Evolutionary conservation across 805 yeast species (phyloP), one percentile per base, ranked within the genome.

Genomic region (Wickerhamiella cacticola): DNA sequence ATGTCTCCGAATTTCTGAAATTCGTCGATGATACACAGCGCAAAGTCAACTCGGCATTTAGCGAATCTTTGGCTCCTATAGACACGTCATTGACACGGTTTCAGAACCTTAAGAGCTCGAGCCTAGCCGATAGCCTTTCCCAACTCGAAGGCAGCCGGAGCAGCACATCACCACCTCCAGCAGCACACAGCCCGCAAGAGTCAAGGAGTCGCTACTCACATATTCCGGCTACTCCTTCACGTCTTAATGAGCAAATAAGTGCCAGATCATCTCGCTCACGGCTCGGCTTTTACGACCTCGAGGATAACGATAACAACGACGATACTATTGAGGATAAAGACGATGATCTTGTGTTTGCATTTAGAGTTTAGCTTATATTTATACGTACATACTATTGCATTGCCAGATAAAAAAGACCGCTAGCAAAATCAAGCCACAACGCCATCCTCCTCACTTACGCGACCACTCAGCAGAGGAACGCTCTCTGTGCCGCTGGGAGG

Each of bases 1-100:
- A 61, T 21, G 68, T 83, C 16, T 71, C 80, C 50, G 83, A 80
- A 45, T 83, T 83, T 66, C 81, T 83, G 41, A 70, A 74, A 53
- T 68, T 81, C 71, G 74, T 83, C 39, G 92, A 83, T 38, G 57
- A 57, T 21, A 41, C 61, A 10, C 53, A 48, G 52, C 49, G 40
- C 45, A 48, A 25, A 33, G 54, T 52, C 45, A 35, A 48, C 16
- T 52, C 52, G 2, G 53, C 52, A 6, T 50, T 55, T 18, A 48
- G 49, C 33, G 53, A 51, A 10, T 43, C 46, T n/a, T 31, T 21
- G 21, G n/a, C 48, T 16, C 46, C 50, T 29, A 48, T 47, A 28
- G 60, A 49, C 22, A 51, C 59, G 40, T 55, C 65, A 5, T 53
- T 66, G 40, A 57, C 63, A 18, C 48, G 63, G 36, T 67, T 57